Percentiles rank a stretch among this genome's conserved stretches.
phyloP scores from a whole-genome alignment of 805 yeast species.

The Pichia thaimueangensis region DNA sequence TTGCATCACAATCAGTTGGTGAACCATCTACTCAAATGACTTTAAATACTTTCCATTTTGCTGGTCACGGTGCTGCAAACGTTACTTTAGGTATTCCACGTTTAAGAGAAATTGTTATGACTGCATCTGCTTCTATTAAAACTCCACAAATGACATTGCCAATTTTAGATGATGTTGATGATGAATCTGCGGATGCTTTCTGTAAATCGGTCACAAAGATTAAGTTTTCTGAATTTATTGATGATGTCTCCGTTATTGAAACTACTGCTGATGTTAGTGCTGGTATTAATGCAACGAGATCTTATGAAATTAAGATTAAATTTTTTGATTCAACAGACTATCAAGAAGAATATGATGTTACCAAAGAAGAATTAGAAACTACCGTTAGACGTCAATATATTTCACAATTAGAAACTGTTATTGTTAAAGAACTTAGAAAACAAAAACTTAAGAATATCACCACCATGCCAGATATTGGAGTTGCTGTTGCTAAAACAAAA shows the following conservation, averaged over 20 bases:
- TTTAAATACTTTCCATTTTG: slow-evolving; percentile 92
- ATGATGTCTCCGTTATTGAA: slow-evolving; percentile 79
- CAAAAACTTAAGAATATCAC: slow-evolving; percentile 48
- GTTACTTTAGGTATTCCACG: slow-evolving; percentile 99
- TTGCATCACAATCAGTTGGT: slow-evolving; percentile 97
- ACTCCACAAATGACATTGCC: slow-evolving; percentile 99
- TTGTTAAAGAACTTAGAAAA: slow-evolving; percentile 74
- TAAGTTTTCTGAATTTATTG: slow-evolving; percentile 81
- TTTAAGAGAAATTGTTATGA: slow-evolving; percentile 99
- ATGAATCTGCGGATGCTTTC: slow-evolving; percentile 86
- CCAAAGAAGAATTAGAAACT: slow-evolving; percentile 68
- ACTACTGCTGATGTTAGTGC: slow-evolving; percentile 59
- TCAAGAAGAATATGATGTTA: slow-evolving; percentile 80
- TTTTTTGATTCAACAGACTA: slow-evolving; percentile 77
- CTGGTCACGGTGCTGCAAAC: slow-evolving; percentile 99
- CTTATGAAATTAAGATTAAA: slow-evolving; percentile 66
- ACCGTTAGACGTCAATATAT: slow-evolving; percentile 64
- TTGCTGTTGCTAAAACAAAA: slow-evolving; percentile 58
- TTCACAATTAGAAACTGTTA: slow-evolving; percentile 60
- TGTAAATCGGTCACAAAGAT: slow-evolving; percentile 85
- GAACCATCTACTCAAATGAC: slow-evolving; percentile 99
- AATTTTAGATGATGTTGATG: slow-evolving; percentile 67
- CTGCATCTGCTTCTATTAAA: slow-evolving; percentile 90
- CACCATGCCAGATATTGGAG: slow-evolving; percentile 59
- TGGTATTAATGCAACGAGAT: slow-evolving; percentile 41